These are phyloP conservation scores for Dioscorea dumetorum DNA, from an alignment of 106 monocot genomes.

Conservation along the genomic window DNA sequence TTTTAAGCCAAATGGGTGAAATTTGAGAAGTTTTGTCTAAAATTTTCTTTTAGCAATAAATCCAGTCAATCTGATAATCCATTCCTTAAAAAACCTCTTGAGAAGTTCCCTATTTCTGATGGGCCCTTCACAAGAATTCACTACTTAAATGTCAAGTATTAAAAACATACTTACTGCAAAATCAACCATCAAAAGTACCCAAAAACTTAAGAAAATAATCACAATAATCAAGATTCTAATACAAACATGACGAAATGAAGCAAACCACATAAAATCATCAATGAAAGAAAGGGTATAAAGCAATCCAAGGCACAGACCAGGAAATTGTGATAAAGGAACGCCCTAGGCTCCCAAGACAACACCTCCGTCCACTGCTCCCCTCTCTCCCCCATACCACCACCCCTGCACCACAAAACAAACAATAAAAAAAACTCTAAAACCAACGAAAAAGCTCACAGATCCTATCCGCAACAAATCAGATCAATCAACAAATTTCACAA, in stretches of 20 bases:
- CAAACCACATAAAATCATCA: not conserved
- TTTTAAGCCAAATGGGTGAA: no score
- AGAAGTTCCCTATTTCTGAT: not conserved
- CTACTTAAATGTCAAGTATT: no score
- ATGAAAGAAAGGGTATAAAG: not conserved
- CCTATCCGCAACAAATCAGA: not conserved
- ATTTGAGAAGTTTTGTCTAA: not conserved
- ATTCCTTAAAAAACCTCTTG: not conserved
- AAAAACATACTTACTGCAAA: not conserved
- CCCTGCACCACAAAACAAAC: not conserved
- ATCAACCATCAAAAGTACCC: no score
- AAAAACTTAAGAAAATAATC: no score
- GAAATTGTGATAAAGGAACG: constrained; percentile 51
- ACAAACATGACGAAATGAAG: not conserved
- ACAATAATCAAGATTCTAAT: no score
- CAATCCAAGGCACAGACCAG: constrained; percentile 19
- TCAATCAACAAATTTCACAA: not conserved
- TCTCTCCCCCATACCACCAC: constrained; percentile 17
- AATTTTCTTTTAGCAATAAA: not conserved
- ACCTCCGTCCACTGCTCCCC: constrained; percentile 52
- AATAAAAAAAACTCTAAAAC: no score
- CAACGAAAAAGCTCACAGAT: no score
- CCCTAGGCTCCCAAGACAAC: constrained; percentile 62
- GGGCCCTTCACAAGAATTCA: no score
- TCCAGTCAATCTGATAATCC: not conserved